A percentile compares a stretch with the other conserved stretches of the same genome.
phyloP scores from a whole-genome alignment of 805 yeast species.

The Yamadazyma kitorensis region DNA sequence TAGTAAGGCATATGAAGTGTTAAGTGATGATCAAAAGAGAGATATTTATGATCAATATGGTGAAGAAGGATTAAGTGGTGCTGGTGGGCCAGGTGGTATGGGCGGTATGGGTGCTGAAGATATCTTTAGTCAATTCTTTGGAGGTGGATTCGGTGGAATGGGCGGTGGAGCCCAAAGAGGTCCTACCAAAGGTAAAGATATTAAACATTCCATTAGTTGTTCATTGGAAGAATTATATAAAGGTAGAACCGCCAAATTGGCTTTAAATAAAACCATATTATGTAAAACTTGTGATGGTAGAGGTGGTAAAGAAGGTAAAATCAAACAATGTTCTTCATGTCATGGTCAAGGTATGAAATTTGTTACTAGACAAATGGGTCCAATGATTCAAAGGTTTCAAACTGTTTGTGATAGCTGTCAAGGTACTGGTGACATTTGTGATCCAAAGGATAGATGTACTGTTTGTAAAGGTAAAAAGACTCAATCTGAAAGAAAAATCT shows the following conservation, averaged over 20 bases:
- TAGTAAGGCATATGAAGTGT: slow-evolving; percentile 83
- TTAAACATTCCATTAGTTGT: slow-evolving; percentile 82
- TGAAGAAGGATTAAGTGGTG: slow-evolving; percentile 82
- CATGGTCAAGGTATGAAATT: slow-evolving; percentile 89
- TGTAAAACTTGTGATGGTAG: slow-evolving; percentile 90
- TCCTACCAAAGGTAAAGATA: slow-evolving; percentile 87
- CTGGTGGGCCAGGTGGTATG: slow-evolving; percentile 59
- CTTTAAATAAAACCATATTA: slow-evolving; percentile 85
- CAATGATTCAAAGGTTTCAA: slow-evolving; percentile 98
- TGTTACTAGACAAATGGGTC: slow-evolving; percentile 98
- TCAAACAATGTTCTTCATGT: slow-evolving; percentile 83
- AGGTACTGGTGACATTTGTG: slow-evolving; percentile 88
- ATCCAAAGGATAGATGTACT: slow-evolving; percentile 85
- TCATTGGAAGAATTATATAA: slow-evolving; percentile 90
- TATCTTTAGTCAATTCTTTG: slow-evolving; percentile 78
- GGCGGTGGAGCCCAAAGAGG: slow-evolving; percentile 71
- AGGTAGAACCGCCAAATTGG: slow-evolving; percentile 92
- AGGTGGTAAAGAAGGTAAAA: slow-evolving; percentile 93
- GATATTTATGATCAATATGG: slow-evolving; percentile 87
- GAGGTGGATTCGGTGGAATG: slow-evolving; percentile 57
- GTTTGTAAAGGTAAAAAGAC: slow-evolving; percentile 88
- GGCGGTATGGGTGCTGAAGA: slow-evolving; percentile 69
- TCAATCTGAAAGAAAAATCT: slow-evolving; percentile 80
- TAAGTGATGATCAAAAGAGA: slow-evolving; percentile 86
- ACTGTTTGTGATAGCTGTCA: slow-evolving; percentile 88